Evolutionary conservation across 192 early-diverging fungal genomes (phyloP).

Genomic region (Linnemannia schmuckeri): DNA sequence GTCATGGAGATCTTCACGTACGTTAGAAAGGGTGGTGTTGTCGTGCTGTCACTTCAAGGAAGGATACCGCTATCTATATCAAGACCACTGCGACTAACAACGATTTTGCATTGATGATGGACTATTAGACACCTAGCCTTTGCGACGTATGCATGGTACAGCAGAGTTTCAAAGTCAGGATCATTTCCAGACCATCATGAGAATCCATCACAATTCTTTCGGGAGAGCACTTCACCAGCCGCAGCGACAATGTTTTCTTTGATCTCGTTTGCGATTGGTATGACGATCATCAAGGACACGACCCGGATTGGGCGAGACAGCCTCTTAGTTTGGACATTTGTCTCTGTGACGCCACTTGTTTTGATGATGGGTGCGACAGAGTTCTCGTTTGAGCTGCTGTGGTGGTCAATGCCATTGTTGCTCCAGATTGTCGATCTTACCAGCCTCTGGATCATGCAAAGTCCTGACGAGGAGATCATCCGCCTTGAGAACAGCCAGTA

Average conservation of each 20-base stretch:
- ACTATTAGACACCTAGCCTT: constrained; percentile 30
- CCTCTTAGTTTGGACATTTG: constrained; percentile 28
- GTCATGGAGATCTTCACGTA: constrained; percentile 36
- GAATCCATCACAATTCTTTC: constrained; percentile 13
- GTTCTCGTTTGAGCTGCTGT: constrained; percentile 47
- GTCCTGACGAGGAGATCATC: constrained; percentile 42
- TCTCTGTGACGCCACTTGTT: constrained; percentile 23
- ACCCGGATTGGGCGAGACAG: constrained; percentile 13
- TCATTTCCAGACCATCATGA: constrained; percentile 6
- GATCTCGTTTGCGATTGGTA: constrained; percentile 41
- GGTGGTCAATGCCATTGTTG: constrained; percentile 56
- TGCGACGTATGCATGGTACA: constrained; percentile 13
- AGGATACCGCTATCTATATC: background rate
- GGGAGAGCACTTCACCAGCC: constrained; percentile 18
- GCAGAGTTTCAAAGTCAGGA: background rate
- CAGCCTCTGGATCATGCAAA: constrained; percentile 49
- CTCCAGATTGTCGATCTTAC: constrained; percentile 44
- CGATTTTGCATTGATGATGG: background rate
- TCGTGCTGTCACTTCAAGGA: background rate
- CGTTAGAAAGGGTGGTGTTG: background rate
- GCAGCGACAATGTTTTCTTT: constrained; percentile 28
- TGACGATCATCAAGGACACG: constrained; percentile 29
- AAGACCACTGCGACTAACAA: background rate
- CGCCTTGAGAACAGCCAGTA: constrained; percentile 43
- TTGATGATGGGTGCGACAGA: constrained; percentile 28